phyloP scores from a whole-genome alignment of 441 rosid genomes.

The Erodium moschatum region DNA sequence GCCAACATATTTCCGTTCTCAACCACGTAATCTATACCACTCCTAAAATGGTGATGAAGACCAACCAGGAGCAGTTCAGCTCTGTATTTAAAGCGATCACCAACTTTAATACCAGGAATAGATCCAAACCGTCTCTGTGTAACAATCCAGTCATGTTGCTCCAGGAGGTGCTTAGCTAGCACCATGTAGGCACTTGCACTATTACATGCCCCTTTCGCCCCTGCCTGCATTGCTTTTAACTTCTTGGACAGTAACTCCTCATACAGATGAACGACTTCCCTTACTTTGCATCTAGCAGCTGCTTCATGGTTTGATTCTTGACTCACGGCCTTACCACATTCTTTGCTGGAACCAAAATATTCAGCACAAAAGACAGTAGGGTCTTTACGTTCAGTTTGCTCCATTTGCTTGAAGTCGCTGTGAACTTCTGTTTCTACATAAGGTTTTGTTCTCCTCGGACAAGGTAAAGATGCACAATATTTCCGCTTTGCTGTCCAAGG shows the following conservation, averaged over 20 bases:
- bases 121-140: conserved; percentile 13
- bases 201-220: neutral
- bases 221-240: neutral
- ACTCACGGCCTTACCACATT: neutral
- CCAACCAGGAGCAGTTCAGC: conserved; percentile 22
- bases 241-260: neutral
- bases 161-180: neutral
- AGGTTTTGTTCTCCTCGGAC: no score
- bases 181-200: neutral
- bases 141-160: conserved; percentile 15
- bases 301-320: neutral
- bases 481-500: no score
- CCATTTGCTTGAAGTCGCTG: no score
- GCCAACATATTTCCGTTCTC: conserved; percentile 11
- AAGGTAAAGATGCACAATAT: no score
- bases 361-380: neutral
- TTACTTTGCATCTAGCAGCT: neutral
- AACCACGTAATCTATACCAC: conserved; percentile 21
- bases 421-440: no score
- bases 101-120: conserved; percentile 22
- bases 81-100: conserved; percentile 24
- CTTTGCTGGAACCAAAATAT: neutral
- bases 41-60: conserved; percentile 17
- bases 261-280: neutral
- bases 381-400: no score